Evolutionary conservation across 306 rosid genomes (phyloP).

Genomic region (Arachis hypogaea): DNA sequence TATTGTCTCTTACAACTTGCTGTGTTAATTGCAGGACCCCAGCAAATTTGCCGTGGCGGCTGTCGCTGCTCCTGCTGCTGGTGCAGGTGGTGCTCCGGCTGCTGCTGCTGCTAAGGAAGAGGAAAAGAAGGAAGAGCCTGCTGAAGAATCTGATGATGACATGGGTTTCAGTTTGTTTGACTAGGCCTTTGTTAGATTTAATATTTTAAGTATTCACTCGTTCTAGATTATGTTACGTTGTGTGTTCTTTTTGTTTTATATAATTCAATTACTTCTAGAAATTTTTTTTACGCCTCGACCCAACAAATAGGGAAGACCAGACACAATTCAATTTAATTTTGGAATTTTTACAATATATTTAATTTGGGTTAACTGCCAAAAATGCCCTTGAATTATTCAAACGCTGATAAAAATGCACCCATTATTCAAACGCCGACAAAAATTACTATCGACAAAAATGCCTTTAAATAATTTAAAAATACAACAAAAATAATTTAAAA

Average conservation of each 20-base stretch:
- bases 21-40: conserved; percentile 49
- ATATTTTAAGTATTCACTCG: not conserved
- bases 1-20: not conserved
- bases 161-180: conserved; percentile 48
- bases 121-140: conserved; percentile 74
- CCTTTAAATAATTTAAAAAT: too few species aligned
- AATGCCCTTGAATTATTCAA: too few species aligned
- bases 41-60: conserved; percentile 58
- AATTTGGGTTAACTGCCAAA: too few species aligned
- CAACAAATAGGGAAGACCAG: too few species aligned
- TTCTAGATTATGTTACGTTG: not conserved
- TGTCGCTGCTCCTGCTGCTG: conserved; percentile 40
- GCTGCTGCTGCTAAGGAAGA: conserved; percentile 62
- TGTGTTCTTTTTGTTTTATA: not conserved
- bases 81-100: conserved; percentile 41
- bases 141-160: conserved; percentile 53
- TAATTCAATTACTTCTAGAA: not conserved
- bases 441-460: too few species aligned
- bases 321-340: too few species aligned
- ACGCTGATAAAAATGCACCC: too few species aligned
- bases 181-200: not conserved
- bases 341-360: too few species aligned
- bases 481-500: too few species aligned
- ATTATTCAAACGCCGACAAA: too few species aligned
- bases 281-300: too few species aligned